Evolutionary conservation across 1,284 basidiomycete species (phyloP), one percentile per base, ranked within the genome.

Genomic region (Apiotrichum gracile): DNA sequence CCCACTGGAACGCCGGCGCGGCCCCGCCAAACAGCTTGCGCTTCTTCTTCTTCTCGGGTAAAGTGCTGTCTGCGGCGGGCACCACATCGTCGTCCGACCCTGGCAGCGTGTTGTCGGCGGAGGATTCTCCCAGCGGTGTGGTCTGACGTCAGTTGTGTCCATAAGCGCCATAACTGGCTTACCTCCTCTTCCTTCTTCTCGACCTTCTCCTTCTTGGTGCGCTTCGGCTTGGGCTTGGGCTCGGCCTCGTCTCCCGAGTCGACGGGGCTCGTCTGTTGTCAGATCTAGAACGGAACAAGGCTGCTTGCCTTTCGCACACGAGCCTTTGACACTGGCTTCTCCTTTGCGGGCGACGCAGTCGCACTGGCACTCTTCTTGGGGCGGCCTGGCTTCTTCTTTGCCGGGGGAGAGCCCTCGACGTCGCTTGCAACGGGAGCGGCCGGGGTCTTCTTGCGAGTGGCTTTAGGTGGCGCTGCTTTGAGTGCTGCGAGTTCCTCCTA

Each of bases 21-120:
- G 52, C 58, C 0, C 25, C 47, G 26, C 59, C 64, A 7, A 65
- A 55, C 38, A 73, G 54, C 38, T 66, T 65, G 35, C 68, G 57
- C 54, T 67, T 69, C 63, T 73, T 73, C 68, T 72, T 72, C 66
- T 71, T 72, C 34, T 54, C 53, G 0, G 45, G 48, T 17, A 34
- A 16, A 5, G 41, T 26, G 14, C 14, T 14, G 17, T 27, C 25
- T 6, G 44, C 22, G 16, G 35, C 22, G 10, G 49, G 22, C 6
- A 31, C 8, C 25, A 17, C 17, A 12, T 45, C 45, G 21, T 31
- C 34, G 38, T 51, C 44, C 22, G 41, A 44, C 26, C 8, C 39
- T 1, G 38, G 24, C 14, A 38, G 29, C 26, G 27, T 21, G 49
- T 51, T 47, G 24, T 49, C 52, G 7, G 46, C 43, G 4, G 38